Evolutionary conservation across 306 rosid species (phyloP).

Genomic region (Vigna unguiculata): DNA sequence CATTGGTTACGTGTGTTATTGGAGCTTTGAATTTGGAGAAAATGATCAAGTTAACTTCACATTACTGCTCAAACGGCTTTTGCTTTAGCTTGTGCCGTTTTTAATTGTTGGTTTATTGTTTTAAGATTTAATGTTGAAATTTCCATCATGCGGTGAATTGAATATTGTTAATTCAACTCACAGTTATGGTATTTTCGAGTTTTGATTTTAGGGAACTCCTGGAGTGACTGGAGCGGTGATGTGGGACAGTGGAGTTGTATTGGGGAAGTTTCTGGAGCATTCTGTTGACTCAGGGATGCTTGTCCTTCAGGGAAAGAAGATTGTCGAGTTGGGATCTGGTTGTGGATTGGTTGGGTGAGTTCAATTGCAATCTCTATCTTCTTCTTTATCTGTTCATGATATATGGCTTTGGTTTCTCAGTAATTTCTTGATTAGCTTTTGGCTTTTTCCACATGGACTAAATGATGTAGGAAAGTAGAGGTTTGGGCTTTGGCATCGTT

Average conservation of each 20-base stretch:
- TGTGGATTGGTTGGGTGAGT: conserved; percentile 87
- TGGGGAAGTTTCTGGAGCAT: conserved; percentile 86
- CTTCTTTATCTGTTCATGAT: conserved; percentile 28
- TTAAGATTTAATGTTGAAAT: conserved; percentile 19
- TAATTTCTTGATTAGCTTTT: conserved; percentile 9
- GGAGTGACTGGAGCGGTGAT: conserved; percentile 91
- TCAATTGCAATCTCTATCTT: conserved; percentile 25
- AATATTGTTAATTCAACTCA: conserved; percentile 39
- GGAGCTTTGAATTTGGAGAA: not conserved
- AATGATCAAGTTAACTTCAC: not conserved
- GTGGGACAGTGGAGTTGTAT: conserved; percentile 89
- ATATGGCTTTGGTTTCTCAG: not conserved
- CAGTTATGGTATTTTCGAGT: conserved; percentile 41
- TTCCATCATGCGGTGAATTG: not conserved
- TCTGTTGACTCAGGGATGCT: conserved; percentile 73
- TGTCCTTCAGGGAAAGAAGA: conserved; percentile 69
- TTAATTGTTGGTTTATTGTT: not conserved
- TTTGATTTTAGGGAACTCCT: conserved; percentile 61
- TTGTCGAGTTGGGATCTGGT: conserved; percentile 82
- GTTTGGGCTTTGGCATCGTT: conserved; percentile 8
- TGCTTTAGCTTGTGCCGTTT: not conserved
- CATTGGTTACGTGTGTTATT: not conserved
- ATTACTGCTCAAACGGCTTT: conserved; percentile 4
- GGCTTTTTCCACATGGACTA: not conserved
- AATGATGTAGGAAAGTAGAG: conserved; percentile 6